These are phyloP conservation scores for Cryptomeria japonica DNA, from an alignment of 75 land plant species.

Conservation along the genomic window DNA sequence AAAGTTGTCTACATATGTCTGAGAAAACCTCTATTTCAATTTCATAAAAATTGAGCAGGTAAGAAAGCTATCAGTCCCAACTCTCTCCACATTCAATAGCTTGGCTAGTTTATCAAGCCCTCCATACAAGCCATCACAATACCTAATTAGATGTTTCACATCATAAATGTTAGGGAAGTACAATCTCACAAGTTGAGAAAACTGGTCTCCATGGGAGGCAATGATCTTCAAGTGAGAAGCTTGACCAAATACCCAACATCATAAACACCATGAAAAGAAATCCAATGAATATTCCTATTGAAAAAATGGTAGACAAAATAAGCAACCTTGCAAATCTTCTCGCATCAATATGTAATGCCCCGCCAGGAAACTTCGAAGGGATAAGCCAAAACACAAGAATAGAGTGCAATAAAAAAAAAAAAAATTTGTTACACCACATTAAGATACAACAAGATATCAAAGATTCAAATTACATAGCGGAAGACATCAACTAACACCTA, in stretches of 20 bases:
- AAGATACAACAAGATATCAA: no score
- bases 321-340: constrained; percentile 52
- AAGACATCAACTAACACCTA: no score
- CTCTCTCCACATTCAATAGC: constrained; percentile 43
- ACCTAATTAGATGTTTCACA: constrained; percentile 54
- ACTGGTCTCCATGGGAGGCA: constrained; percentile 42
- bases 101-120: constrained; percentile 56
- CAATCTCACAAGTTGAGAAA: constrained; percentile 24
- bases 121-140: constrained; percentile 40
- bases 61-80: constrained; percentile 63
- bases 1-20: no score
- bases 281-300: constrained; percentile 44
- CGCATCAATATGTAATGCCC: no score
- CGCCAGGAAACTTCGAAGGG: no score
- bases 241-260: constrained; percentile 74
- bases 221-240: constrained; percentile 53
- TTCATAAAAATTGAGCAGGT: constrained; percentile 50
- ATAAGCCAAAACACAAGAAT: no score
- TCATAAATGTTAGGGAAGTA: constrained; percentile 59
- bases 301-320: constrained; percentile 48
- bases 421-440: no score
- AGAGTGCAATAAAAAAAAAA: no score
- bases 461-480: no score
- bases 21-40: constrained; percentile 12
- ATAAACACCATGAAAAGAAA: constrained; percentile 71